phyloP scores from a whole-genome alignment of 108 stramenopile species.

The Skeletonema potamos region DNA sequence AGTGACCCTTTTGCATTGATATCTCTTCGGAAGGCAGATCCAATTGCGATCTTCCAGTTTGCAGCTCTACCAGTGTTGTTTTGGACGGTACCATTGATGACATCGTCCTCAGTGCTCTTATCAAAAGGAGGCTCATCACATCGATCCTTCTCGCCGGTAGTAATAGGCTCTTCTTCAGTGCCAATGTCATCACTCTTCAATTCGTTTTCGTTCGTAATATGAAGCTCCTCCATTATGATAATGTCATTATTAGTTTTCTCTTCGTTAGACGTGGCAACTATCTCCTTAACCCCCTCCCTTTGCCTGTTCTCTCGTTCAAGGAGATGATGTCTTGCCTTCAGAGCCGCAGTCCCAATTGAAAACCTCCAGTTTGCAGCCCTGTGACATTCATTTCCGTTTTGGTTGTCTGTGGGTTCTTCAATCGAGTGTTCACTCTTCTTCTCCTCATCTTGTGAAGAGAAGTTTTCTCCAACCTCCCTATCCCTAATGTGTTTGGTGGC shows the following conservation, averaged over 20 bases:
- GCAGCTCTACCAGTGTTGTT: too few species aligned
- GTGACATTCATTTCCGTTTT: neutral
- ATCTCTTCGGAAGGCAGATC: too few species aligned
- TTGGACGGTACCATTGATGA: neutral
- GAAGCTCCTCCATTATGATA: neutral
- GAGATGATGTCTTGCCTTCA: neutral
- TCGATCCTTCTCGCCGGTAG: neutral
- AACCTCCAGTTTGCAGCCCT: neutral
- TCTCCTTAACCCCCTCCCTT: neutral
- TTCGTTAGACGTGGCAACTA: neutral
- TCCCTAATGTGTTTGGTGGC: neutral
- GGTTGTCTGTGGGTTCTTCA: neutral
- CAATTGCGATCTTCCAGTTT: too few species aligned
- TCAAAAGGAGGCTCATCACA: neutral
- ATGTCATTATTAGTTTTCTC: neutral
- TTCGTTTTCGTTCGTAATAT: neutral
- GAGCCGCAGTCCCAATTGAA: neutral
- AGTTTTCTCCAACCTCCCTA: neutral
- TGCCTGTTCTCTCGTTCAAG: neutral
- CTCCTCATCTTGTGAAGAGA: neutral
- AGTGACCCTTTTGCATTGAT: neutral
- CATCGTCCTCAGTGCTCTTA: neutral
- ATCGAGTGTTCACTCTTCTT: neutral
- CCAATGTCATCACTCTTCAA: neutral
- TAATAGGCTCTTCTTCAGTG: neutral